Evolutionary conservation across 169 alveolate species (phyloP).

Genomic region (Plasmodium gonderi): DNA sequence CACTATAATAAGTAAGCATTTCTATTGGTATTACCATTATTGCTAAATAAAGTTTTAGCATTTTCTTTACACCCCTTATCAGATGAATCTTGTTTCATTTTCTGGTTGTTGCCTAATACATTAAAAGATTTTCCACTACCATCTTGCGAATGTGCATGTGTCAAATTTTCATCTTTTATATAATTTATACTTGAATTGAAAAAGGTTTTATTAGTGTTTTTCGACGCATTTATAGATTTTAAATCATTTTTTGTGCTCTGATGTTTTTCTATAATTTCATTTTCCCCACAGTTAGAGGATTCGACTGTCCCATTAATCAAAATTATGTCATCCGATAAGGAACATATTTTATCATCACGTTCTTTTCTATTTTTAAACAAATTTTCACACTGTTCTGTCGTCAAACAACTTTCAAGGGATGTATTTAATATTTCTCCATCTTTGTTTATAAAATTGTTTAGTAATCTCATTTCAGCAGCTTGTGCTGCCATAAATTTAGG

Average conservation of each 20-base stretch:
- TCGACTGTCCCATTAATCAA: neutral
- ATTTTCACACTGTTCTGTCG: constrained; percentile 37
- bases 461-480: constrained; percentile 70
- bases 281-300: neutral
- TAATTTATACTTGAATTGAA: neutral
- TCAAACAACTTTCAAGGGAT: constrained; percentile 69
- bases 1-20: neutral
- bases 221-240: neutral
- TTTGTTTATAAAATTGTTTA: constrained; percentile 52
- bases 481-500: constrained; percentile 70
- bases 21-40: neutral
- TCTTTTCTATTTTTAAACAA: constrained; percentile 51
- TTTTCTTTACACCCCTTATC: neutral
- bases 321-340: constrained; percentile 24
- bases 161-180: neutral
- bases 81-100: neutral
- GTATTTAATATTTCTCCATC: constrained; percentile 50
- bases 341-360: constrained; percentile 58
- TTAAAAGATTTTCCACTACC: neutral
- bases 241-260: neutral
- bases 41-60: neutral
- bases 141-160: neutral
- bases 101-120: neutral
- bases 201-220: neutral
- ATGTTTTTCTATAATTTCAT: neutral